Base-by-base conservation (phyloP, 192 early-diverging fungal species). In the Entomortierella parvispora region DNA sequence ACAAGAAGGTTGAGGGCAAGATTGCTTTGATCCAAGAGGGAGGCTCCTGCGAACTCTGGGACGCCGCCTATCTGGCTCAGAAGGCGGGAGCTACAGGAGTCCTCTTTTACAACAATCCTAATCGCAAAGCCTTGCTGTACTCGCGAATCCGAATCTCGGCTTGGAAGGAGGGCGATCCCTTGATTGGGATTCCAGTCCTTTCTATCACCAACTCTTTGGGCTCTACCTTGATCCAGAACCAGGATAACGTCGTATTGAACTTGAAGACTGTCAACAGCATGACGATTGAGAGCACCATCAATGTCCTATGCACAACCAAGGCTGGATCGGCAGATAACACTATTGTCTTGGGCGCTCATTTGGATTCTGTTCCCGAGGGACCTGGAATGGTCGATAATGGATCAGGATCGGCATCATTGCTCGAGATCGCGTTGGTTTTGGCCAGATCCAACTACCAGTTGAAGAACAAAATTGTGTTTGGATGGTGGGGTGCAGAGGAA, bases 401-500 rank as follows among this genome's bases (percentile, higher is more conserved):
- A 0, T 90, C 88, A 0, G 91, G 91, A 3, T 74, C 86, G 8
- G 66, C 85, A 0, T 82, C 88, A 5, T 55, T 88, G 12, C 58
- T 92, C 44, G 89, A 90, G 58, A 89, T 90, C 57, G 78, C 84
- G 3, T 78, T 89, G 34, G 82, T 85, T 0, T 63, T 92, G 47
- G 78, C 84, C 6, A 62, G 72, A 29, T 61, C 74, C 12, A 52
- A 67, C 11, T 88, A 80, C 55, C 18, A 50, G 18, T 74, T 88
- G 12, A 80, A 77, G 45, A 88, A 85, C 80, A 85, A 88, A 29
- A 77, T 91, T 47, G 84, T 89, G 17, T 90, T 92, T 86, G 88
- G 87, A 10, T 92, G 86, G 86, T 92, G 91, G 89, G 81, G 88
- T 17, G 91, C 89, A 58, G 91, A 92, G 63, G 89, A 92, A 46